Evolutionary conservation across 257 asterid genomes (phyloP).

Genomic region (Nicotiana knightiana): DNA sequence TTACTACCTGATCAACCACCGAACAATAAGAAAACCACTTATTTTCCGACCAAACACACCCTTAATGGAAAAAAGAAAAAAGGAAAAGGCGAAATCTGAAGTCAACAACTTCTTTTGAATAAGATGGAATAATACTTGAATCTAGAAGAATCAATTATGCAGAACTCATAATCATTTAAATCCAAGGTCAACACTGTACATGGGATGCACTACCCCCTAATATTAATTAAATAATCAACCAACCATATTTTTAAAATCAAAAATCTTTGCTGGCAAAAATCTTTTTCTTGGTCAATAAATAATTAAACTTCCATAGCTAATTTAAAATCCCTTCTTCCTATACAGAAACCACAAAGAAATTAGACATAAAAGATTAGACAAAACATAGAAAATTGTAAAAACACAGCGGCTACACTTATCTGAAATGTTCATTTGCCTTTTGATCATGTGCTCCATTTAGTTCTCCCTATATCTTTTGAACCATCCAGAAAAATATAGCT

Average conservation of each 20-base stretch:
- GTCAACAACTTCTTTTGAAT: not conserved
- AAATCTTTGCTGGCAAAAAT: not conserved
- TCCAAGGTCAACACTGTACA: not conserved
- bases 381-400: not conserved
- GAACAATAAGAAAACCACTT: not conserved
- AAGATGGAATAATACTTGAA: not conserved
- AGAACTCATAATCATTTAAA: not conserved
- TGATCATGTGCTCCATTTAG: not conserved
- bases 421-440: not conserved
- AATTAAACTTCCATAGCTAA: not conserved
- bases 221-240: not conserved
- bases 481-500: not conserved
- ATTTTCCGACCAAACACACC: not conserved
- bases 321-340: not conserved
- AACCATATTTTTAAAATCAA: not conserved
- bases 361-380: not conserved
- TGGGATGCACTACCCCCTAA: constrained; percentile 10
- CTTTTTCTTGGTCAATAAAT: not conserved
- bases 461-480: constrained; percentile 4
- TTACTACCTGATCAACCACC: too few species aligned
- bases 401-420: not conserved
- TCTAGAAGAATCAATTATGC: not conserved
- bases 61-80: not conserved
- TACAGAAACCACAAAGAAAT: not conserved
- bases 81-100: not conserved